Conservation (phyloP, 2,329 filamentous ascomycete genomes). For the Colletotrichum sp. region DNA sequence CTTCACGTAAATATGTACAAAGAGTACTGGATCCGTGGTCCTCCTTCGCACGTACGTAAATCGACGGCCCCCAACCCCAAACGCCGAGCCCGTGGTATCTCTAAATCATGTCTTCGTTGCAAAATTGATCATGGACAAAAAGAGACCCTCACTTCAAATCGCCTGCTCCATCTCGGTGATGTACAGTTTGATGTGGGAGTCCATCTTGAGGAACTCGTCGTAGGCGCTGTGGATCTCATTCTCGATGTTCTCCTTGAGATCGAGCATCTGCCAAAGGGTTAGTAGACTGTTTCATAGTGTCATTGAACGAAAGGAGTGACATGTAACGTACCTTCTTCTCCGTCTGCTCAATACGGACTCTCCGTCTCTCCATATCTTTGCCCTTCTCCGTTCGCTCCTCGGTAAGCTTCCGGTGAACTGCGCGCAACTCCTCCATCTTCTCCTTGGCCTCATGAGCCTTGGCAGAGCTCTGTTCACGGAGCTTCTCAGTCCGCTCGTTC, state of each 20-base stretch:
- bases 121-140: neutral
- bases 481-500: slow-evolving; percentile 83
- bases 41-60: neutral
- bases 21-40: neutral
- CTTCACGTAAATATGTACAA: neutral
- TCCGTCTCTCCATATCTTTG: slow-evolving; percentile 88
- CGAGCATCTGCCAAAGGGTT: slow-evolving; percentile 77
- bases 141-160: slow-evolving; percentile 43
- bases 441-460: slow-evolving; percentile 83
- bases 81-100: slow-evolving; percentile 48
- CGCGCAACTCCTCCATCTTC: slow-evolving; percentile 88
- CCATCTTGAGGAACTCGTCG: slow-evolving; percentile 97
- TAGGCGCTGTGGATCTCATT: slow-evolving; percentile 89
- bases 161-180: slow-evolving; percentile 99
- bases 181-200: slow-evolving; percentile 95
- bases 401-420: slow-evolving; percentile 78
- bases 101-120: slow-evolving; percentile 20
- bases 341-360: slow-evolving; percentile 95
- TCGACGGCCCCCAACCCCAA: slow-evolving; percentile 27
- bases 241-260: slow-evolving; percentile 97
- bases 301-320: neutral
- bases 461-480: slow-evolving; percentile 79
- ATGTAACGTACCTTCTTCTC: slow-evolving; percentile 85
- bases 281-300: slow-evolving; percentile 16
- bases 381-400: slow-evolving; percentile 88